Evolutionary conservation across 805 yeast genomes (phyloP).

Genomic region (Lachancea lanzarotensis): DNA sequence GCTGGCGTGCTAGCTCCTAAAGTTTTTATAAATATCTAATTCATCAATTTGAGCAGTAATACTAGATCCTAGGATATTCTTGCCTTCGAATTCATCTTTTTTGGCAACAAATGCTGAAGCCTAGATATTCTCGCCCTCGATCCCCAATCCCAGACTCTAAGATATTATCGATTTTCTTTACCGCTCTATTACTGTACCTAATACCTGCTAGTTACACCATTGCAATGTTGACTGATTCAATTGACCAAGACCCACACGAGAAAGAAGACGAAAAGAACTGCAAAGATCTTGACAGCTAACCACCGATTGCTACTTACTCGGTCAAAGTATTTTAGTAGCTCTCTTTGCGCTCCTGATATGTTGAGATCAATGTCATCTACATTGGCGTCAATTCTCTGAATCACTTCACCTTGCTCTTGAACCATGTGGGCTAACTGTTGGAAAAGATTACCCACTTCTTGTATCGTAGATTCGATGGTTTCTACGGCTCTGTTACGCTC

Average conservation of each 20-base stretch:
- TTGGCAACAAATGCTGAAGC: too few relatives aligned
- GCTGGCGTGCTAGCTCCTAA: conserved; percentile 6
- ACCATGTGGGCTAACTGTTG: conserved; percentile 97
- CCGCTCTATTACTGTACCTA: conserved; percentile 2
- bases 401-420: conserved; percentile 92
- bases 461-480: conserved; percentile 93
- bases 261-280: conserved; percentile 72
- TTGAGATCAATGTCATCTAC: conserved; percentile 90
- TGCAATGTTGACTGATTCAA: conserved; percentile 22
- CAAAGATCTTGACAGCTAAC: conserved; percentile 85
- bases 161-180: neutral
- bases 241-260: conserved; percentile 74
- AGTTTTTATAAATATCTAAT: neutral
- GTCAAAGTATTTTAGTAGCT: conserved; percentile 82
- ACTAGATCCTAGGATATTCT: too few relatives aligned
- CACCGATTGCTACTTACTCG: conserved; percentile 85
- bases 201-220: neutral
- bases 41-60: neutral
- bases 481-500: conserved; percentile 89
- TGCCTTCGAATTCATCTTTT: too few relatives aligned
- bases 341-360: conserved; percentile 91
- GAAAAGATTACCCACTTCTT: conserved; percentile 91
- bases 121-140: too few relatives aligned
- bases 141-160: too few relatives aligned
- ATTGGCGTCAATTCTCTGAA: conserved; percentile 90